Percentiles rank a stretch among this genome's conserved stretches.
Evolutionary conservation across 257 asterid genomes (phyloP).

Genomic region (Solanum pimpinellifolium): DNA sequence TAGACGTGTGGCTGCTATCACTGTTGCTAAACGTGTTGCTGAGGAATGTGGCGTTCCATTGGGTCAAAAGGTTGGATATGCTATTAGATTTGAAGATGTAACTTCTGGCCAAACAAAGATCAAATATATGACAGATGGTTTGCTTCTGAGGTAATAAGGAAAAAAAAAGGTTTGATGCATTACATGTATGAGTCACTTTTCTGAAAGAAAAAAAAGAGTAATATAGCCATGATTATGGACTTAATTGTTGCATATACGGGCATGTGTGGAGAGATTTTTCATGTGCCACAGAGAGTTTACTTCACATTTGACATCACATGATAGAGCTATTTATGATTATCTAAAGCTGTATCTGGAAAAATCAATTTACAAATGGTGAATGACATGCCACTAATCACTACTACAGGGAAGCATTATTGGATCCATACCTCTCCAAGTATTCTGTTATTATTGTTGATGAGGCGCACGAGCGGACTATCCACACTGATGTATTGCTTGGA

Average conservation of each 20-base stretch:
- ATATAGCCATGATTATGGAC: neutral
- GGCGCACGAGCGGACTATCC: conserved; percentile 98
- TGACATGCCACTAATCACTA: neutral
- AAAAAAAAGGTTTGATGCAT: neutral
- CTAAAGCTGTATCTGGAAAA: neutral
- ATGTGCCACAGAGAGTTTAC: neutral
- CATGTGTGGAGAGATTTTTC: neutral
- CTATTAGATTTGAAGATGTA: conserved; percentile 87
- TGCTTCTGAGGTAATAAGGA: conserved; percentile 61
- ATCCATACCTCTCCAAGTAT: conserved; percentile 77
- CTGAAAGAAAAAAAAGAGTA: neutral
- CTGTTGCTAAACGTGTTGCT: conserved; percentile 93
- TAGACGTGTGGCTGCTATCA: conserved; percentile 94
- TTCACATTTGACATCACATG: neutral
- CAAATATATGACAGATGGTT: conserved; percentile 94
- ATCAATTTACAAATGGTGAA: neutral
- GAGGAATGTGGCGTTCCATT: conserved; percentile 74
- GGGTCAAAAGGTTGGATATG: conserved; percentile 87
- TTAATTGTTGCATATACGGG: neutral
- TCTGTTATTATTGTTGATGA: conserved; percentile 92
- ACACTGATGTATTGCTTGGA: conserved; percentile 94
- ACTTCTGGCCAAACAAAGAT: conserved; percentile 76
- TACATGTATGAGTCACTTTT: neutral
- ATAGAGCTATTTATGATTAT: neutral
- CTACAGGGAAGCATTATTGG: conserved; percentile 85